Evolutionary conservation across 2,329 filamentous ascomycete species (phyloP).

Genomic region (Pyrenochaeta sp.): DNA sequence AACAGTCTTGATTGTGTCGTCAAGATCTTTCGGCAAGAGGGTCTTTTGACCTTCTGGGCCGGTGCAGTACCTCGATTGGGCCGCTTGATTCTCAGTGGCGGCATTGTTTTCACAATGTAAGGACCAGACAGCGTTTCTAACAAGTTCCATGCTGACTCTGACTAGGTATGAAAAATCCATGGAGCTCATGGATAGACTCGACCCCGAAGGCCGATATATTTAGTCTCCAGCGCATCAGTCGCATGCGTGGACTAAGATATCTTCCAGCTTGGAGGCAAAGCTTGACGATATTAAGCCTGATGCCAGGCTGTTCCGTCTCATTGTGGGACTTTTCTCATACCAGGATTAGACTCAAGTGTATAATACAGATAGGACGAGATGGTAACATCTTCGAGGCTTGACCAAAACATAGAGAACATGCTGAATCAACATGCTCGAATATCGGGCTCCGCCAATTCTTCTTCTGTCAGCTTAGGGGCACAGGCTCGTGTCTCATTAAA

Average conservation of each 20-base stretch:
- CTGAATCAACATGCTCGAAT: too few relatives aligned
- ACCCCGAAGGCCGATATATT: slow-evolving; percentile 85
- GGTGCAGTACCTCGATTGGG: slow-evolving; percentile 87
- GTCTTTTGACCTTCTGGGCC: slow-evolving; percentile 90
- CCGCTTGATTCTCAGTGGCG: slow-evolving; percentile 86
- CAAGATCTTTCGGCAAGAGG: slow-evolving; percentile 87
- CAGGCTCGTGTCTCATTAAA: too few relatives aligned
- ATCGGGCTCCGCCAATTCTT: too few relatives aligned
- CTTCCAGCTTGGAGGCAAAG: not conserved
- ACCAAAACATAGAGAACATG: too few relatives aligned
- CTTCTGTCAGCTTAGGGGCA: too few relatives aligned
- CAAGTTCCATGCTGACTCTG: slow-evolving; percentile 8
- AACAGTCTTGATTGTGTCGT: slow-evolving; percentile 86
- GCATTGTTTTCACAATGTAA: slow-evolving; percentile 95
- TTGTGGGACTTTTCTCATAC: too few relatives aligned
- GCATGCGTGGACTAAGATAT: not conserved
- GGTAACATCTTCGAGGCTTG: too few relatives aligned
- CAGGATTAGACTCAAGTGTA: too few relatives aligned
- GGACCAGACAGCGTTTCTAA: slow-evolving; percentile 38
- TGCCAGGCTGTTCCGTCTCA: not conserved
- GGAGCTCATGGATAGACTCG: slow-evolving; percentile 79
- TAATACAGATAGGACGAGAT: too few relatives aligned
- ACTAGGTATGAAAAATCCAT: slow-evolving; percentile 89
- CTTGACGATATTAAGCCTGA: not conserved
- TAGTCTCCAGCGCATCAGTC: too few relatives aligned